Evolutionary conservation across 1,284 basidiomycete species (phyloP).

Genomic region (Vanrija pseudolonga): DNA sequence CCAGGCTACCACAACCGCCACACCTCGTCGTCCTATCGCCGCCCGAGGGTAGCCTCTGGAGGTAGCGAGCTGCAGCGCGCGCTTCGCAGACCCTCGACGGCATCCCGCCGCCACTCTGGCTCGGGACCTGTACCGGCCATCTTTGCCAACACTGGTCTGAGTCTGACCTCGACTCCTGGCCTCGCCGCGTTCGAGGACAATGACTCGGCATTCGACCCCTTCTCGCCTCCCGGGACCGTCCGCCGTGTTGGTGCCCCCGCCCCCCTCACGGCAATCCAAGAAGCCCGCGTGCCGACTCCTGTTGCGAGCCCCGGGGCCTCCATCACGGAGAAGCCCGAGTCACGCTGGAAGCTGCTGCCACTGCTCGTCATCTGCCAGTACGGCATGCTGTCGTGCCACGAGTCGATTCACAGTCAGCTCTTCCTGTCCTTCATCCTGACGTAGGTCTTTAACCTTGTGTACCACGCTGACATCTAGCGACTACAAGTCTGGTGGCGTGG

Average conservation of each 20-base stretch:
- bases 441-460: conserved; percentile 18
- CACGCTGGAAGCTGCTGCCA: conserved; percentile 39
- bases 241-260: conserved; percentile 13
- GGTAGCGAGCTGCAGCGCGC: conserved; percentile 7
- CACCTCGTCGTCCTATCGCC: conserved; percentile 6
- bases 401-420: conserved; percentile 48
- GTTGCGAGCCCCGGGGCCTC: not conserved
- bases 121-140: conserved; percentile 43
- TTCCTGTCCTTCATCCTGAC: conserved; percentile 50
- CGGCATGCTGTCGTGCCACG: conserved; percentile 48
- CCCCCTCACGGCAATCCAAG: conserved; percentile 40
- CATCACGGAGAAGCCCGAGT: conserved; percentile 26
- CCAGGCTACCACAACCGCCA: conserved; percentile 11
- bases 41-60: conserved; percentile 3
- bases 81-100: conserved; percentile 24
- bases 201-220: conserved; percentile 23
- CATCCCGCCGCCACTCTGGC: conserved; percentile 38
- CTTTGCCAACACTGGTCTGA: conserved; percentile 47
- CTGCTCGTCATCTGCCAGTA: conserved; percentile 47
- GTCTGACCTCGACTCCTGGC: conserved; percentile 27
- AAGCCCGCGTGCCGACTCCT: conserved; percentile 24
- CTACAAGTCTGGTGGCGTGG: conserved; percentile 48
- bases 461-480: conserved; percentile 21
- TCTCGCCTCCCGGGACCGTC: conserved; percentile 26
- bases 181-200: conserved; percentile 27